phyloP scores from a whole-genome alignment of 306 rosid genomes.

The Fragaria nilgerrensis region DNA sequence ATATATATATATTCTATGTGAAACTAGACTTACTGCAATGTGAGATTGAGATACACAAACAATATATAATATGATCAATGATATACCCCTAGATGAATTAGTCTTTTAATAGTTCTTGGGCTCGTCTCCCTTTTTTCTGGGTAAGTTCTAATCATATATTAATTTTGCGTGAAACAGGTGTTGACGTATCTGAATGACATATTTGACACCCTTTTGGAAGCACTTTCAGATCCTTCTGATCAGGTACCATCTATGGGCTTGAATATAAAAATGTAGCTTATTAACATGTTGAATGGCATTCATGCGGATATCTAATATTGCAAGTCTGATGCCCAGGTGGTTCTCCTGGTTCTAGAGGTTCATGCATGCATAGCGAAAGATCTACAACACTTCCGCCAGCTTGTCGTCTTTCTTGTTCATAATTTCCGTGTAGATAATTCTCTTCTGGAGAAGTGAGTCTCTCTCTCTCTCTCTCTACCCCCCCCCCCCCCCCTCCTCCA shows the following conservation, averaged over 20 bases:
- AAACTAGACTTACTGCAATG: background rate
- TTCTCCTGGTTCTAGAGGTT: constrained; percentile 92
- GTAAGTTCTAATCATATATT: background rate
- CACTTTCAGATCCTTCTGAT: constrained; percentile 88
- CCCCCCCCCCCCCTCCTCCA: too few species aligned
- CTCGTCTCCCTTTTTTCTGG: background rate
- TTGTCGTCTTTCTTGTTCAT: constrained; percentile 79
- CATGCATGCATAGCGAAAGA: constrained; percentile 95
- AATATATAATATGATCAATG: background rate
- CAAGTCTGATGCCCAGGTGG: constrained; percentile 57
- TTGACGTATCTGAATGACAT: constrained; percentile 66
- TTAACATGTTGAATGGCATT: constrained; percentile 4
- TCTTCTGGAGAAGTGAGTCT: constrained; percentile 85
- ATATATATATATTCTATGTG: background rate
- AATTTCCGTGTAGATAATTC: constrained; percentile 72
- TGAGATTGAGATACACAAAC: background rate
- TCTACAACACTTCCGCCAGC: constrained; percentile 73
- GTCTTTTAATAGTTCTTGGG: background rate
- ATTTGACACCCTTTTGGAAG: constrained; percentile 77
- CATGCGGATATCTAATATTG: constrained; percentile 4
- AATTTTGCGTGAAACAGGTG: constrained; percentile 56
- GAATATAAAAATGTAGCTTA: background rate
- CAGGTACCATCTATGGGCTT: constrained; percentile 46
- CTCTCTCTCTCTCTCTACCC: constrained; percentile 4
- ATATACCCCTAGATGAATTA: background rate